Percentiles rank a stretch among this genome's conserved stretches.
Evolutionary conservation across 345 rosid species (phyloP).

Genomic region (Pseudoturritis turrita): DNA sequence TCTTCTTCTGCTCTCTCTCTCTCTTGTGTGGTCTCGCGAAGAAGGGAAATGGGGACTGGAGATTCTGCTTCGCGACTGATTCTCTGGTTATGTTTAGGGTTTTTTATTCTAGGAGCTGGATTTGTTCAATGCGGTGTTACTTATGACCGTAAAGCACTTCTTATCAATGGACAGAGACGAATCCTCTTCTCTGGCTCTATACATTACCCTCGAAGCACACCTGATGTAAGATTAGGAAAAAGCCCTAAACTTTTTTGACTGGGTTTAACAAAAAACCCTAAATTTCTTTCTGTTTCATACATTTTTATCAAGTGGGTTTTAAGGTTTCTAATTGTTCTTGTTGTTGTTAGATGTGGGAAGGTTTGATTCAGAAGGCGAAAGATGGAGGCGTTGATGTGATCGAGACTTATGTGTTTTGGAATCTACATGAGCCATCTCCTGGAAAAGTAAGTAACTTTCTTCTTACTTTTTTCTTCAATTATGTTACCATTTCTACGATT

Average conservation of each 20-base stretch:
- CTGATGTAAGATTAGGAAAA: constrained; percentile 50
- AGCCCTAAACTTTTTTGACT: not conserved
- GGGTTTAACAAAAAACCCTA: constrained; percentile 10
- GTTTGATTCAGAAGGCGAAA: constrained; percentile 95
- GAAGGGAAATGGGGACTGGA: constrained; percentile 42
- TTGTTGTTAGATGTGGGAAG: constrained; percentile 90
- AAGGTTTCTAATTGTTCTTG: not conserved
- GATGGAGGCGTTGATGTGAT: constrained; percentile 93
- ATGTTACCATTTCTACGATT: not conserved
- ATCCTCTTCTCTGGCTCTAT: constrained; percentile 92
- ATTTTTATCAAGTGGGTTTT: not conserved
- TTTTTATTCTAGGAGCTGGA: constrained; percentile 41
- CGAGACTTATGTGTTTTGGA: constrained; percentile 99
- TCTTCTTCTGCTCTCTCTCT: not conserved
- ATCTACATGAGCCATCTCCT: constrained; percentile 95
- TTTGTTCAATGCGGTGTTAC: constrained; percentile 56
- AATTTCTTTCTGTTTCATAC: not conserved
- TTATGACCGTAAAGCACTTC: constrained; percentile 84
- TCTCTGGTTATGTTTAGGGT: constrained; percentile 36
- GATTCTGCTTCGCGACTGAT: constrained; percentile 36
- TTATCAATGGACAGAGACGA: constrained; percentile 82
- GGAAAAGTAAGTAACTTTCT: constrained; percentile 58
- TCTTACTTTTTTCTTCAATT: not conserved
- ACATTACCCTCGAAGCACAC: constrained; percentile 94
- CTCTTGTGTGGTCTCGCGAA: not conserved